Base-by-base conservation (phyloP, 2,329 filamentous ascomycete species). In the Paracamarosporium sp. region DNA sequence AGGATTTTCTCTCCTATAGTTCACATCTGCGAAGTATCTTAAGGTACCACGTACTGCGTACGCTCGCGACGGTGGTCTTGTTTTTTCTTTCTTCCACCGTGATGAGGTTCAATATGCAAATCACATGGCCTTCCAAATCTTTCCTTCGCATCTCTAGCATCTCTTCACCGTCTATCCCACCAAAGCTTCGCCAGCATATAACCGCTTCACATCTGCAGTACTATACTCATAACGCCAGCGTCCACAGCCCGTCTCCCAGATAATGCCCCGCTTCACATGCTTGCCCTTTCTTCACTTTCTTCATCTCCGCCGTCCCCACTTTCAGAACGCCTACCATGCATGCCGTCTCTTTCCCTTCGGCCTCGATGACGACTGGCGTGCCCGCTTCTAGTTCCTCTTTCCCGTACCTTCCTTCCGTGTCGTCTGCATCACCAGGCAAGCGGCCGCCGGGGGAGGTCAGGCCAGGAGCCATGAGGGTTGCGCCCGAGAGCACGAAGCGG, bases 181-280 rank as follows among this genome's bases (percentile, higher is more conserved):
- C 27, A 17, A 7, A 17, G 7, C 22, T 17, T 15, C 8, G 5
- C 24, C 22, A 38, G 17, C 31, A 30, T 40, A n/a, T n/a, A n/a
- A n/a, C n/a, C n/a, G 25, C 22, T 44, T 9, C 30, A 12, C n/a
- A 31, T 9, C 33, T 13, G 2, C n/a, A n/a, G n/a, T 13, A 25
- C 44, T 25, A 7, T 38, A 56, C 58, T 81, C 78, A 82, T 68
- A 86, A 74, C 60, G 79, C 78, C 75, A 96, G 75, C 68, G 84
- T 91, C 95, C 95, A 99, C 67, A 99, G 80, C 17, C 94, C 95
- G 82, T 99, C 95, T 0, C 95, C 95, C 53, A 98, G 76, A 80
- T 90, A 98, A 84, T 99, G 95, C 30, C 92, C 92, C 60, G 93
- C 90, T 81, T 98, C 94, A 66, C 98, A 91, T 15, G 93, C 95